phyloP scores from a whole-genome alignment of 345 rosid species.

The Arabis hirsuta region DNA sequence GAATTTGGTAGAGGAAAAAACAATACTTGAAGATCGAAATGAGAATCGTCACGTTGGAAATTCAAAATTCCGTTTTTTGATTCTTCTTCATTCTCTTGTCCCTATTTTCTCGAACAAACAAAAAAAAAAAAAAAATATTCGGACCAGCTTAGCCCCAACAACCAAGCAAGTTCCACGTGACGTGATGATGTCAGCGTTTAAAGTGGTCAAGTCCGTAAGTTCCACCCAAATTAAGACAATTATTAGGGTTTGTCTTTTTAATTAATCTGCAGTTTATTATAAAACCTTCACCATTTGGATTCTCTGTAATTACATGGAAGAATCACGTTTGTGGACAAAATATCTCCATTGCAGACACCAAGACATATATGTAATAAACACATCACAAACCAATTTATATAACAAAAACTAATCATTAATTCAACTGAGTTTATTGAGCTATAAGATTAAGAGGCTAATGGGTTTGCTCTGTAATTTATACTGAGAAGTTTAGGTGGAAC shows the following conservation, averaged over 20 bases:
- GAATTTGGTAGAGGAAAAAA: not conserved
- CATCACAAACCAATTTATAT: no score
- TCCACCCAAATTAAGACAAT: not conserved
- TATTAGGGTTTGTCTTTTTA: not conserved
- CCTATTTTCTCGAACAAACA: conserved; percentile 21
- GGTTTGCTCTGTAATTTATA: not conserved
- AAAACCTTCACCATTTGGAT: not conserved
- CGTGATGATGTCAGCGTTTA: conserved; percentile 31
- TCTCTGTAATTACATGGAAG: not conserved
- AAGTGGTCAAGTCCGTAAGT: conserved; percentile 15
- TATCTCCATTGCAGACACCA: no score
- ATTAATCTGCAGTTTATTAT: not conserved
- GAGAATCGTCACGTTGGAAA: conserved; percentile 21
- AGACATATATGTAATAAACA: no score
- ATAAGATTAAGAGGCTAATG: no score
- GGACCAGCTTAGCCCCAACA: conserved; percentile 26
- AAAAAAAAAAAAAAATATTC: not conserved
- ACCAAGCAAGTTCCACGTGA: conserved; percentile 35
- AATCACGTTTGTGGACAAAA: no score
- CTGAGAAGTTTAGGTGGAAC: conserved; percentile 29
- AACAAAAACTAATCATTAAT: no score
- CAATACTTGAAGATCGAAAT: conserved; percentile 28
- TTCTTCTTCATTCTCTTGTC: conserved; percentile 19
- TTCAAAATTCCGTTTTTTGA: conserved; percentile 36
- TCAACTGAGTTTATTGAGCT: no score